phyloP scores from a whole-genome alignment of 495 filamentous ascomycete species.

The Tetracladium marchalianum region DNA sequence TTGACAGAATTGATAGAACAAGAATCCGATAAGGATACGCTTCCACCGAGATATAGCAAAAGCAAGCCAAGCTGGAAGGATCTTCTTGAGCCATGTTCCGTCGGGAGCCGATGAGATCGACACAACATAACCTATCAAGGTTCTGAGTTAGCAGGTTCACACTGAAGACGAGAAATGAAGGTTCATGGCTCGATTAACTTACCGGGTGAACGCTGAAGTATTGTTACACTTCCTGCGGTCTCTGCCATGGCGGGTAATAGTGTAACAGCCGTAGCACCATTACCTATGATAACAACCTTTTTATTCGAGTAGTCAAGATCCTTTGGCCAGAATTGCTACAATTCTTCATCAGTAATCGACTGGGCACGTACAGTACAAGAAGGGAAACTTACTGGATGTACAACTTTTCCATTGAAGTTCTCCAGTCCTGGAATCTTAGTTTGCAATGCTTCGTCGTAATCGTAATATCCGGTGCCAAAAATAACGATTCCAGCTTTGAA shows the following conservation, averaged over 20 bases:
- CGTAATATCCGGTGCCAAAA: constrained; percentile 54
- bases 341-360: no score
- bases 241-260: constrained; percentile 37
- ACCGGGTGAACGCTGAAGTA: constrained; percentile 40
- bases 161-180: not conserved
- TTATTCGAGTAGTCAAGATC: constrained; percentile 36
- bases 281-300: constrained; percentile 40
- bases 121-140: constrained; percentile 34
- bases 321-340: constrained; percentile 43
- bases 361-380: no score
- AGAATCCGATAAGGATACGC: not conserved
- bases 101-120: not conserved
- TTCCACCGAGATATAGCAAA: constrained; percentile 26
- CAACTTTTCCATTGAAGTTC: constrained; percentile 38
- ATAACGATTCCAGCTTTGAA: constrained; percentile 45
- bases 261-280: constrained; percentile 47
- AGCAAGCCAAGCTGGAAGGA: constrained; percentile 24
- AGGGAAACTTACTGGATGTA: constrained; percentile 30
- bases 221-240: constrained; percentile 34
- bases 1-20: constrained; percentile 36
- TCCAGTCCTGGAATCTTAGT: constrained; percentile 46
- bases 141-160: constrained; percentile 35
- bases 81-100: constrained; percentile 24
- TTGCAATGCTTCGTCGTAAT: constrained; percentile 47
- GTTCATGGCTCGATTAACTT: not conserved